Conservation (phyloP, 768 basidiomycete genomes). For the Podaxis sp. region DNA sequence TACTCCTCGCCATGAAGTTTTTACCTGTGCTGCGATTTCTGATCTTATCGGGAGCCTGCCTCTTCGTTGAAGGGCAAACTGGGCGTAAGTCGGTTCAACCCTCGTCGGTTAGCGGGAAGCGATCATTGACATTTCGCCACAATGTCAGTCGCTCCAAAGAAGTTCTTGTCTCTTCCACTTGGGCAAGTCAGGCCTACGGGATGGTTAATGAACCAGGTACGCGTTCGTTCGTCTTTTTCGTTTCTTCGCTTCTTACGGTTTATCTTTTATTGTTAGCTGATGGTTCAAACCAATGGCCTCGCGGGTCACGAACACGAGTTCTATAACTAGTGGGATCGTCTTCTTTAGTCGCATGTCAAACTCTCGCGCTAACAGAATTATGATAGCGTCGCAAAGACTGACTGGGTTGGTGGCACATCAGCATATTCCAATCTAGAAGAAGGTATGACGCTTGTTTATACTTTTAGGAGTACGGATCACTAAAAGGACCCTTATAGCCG, state of each 20-base stretch:
- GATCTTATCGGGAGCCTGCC: constrained; percentile 2
- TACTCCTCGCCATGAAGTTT: background rate
- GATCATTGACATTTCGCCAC: background rate
- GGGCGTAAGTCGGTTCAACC: constrained; percentile 24
- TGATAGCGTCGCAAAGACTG: constrained; percentile 37
- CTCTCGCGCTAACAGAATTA: background rate
- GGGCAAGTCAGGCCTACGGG: constrained; percentile 39
- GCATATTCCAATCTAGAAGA: constrained; percentile 44
- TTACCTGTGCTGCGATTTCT: constrained; percentile 9
- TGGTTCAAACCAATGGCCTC: constrained; percentile 42
- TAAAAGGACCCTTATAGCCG: constrained; percentile 32
- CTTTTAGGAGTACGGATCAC: background rate
- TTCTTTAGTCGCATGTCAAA: too few relatives aligned
- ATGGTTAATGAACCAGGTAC: constrained; percentile 44
- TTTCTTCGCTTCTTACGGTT: background rate
- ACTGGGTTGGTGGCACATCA: constrained; percentile 42
- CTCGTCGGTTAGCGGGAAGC: too few relatives aligned
- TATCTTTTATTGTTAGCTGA: constrained; percentile 26
- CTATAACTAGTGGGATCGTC: constrained; percentile 33
- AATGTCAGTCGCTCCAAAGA: constrained; percentile 40
- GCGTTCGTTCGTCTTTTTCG: background rate
- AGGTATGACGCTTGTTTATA: constrained; percentile 24
- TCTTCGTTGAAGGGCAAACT: constrained; percentile 20
- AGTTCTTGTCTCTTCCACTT: constrained; percentile 39
- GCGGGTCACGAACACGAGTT: constrained; percentile 47